A percentile compares a stretch with the other conserved stretches of the same genome.
phyloP scores from a whole-genome alignment of 2,329 filamentous ascomycete species.

The Aureobasidium sp. region DNA sequence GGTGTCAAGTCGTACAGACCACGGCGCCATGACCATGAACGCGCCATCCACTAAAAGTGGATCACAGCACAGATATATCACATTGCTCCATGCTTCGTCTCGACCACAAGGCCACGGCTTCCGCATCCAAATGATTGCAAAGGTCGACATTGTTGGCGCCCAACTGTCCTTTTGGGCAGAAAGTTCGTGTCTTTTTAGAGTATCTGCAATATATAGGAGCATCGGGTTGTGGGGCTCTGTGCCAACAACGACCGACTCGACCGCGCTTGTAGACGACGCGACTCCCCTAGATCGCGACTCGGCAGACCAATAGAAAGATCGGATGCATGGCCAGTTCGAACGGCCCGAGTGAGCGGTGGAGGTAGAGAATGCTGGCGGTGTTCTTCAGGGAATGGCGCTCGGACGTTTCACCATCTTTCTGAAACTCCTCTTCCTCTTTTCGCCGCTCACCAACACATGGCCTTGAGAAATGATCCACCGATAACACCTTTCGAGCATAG shows the following conservation, averaged over 20 bases:
- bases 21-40: conserved; percentile 6
- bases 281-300: not conserved
- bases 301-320: conserved; percentile 1
- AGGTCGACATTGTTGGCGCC: not conserved
- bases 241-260: not conserved
- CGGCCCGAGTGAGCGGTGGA: conserved; percentile 2
- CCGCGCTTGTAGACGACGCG: not conserved
- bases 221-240: not conserved
- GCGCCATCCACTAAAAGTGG: not conserved
- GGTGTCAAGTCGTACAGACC: not conserved
- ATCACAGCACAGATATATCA: not conserved
- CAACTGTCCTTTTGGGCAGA: not conserved
- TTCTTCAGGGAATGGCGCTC: conserved; percentile 2
- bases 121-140: not conserved
- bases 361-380: not conserved
- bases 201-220: conserved; percentile 7
- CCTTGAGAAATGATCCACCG: not conserved
- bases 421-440: not conserved
- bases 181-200: conserved; percentile 5
- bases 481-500: not conserved
- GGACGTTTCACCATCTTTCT: conserved; percentile 7
- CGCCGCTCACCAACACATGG: not conserved
- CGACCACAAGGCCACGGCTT: not conserved
- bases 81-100: not conserved
- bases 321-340: not conserved